These are phyloP conservation scores for Verticillium nonalfalfae DNA, from an alignment of 2,329 filamentous ascomycete genomes.

Conservation along the genomic window DNA sequence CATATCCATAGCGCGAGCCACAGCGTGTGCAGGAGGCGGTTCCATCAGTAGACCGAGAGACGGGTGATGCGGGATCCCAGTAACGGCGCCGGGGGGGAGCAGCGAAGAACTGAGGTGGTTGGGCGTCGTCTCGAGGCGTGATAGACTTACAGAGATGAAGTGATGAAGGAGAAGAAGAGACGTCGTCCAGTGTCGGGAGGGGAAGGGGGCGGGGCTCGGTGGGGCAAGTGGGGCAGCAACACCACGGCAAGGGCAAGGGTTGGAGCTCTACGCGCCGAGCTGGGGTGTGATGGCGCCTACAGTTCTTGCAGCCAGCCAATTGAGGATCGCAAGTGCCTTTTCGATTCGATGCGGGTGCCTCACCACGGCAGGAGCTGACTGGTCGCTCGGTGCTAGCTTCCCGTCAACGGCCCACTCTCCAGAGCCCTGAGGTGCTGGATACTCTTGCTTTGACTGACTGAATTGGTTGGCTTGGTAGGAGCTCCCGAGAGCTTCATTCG, in stretches of 20 bases:
- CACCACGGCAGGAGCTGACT: conserved; percentile 4
- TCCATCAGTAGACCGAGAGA: neutral
- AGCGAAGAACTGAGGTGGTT: neutral
- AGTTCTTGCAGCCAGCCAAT: conserved; percentile 14
- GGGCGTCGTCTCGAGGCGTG: neutral
- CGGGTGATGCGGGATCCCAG: neutral
- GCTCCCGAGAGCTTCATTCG: neutral
- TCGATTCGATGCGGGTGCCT: conserved; percentile 7
- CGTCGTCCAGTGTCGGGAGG: conserved; percentile 1
- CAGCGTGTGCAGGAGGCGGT: neutral
- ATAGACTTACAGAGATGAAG: conserved; percentile 1
- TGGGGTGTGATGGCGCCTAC: conserved; percentile 14
- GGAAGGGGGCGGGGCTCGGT: neutral
- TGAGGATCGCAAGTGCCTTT: conserved; percentile 13
- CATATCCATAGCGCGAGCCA: neutral
- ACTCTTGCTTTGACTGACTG: neutral
- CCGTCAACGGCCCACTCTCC: conserved; percentile 3
- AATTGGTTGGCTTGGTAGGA: neutral
- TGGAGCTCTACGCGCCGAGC: conserved; percentile 13
- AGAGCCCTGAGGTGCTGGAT: neutral
- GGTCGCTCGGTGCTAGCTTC: conserved; percentile 9
- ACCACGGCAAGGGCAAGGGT: conserved; percentile 5
- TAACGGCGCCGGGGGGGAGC: neutral
- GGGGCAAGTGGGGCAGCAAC: conserved; percentile 2
- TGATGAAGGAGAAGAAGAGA: neutral